Evolutionary conservation across 352 stramenopile genomes (phyloP), one percentile per base, ranked within the genome.

Genomic region (Globisporangium irregulare): DNA sequence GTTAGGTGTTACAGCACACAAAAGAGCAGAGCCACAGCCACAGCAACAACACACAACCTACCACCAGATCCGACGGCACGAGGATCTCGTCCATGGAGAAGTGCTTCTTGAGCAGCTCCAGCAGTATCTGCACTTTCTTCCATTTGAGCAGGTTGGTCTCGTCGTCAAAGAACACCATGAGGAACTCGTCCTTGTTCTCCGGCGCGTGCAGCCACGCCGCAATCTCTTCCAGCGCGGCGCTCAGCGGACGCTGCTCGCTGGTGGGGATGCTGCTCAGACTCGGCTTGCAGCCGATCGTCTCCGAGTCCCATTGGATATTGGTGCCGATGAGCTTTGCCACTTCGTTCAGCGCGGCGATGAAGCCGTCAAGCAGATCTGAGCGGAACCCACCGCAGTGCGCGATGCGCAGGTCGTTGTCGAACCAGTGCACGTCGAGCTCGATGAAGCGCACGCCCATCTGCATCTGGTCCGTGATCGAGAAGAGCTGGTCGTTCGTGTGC

Each of bases 131-230:
- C 7, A 94, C 79, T 62, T 95, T 95, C 41, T 95, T 90, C 87
- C 87, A 95, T 36, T 80, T 81, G 69, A 86, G 82, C 0, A 95
- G 64, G 57, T 89, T 80, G 9, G 65, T 73, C 50, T 95, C 85
- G 59, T 93, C 86, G 71, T 95, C 87, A 27, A 95, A 95, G 73
- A 93, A 95, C 25, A 95, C 73, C 67, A 95, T 78, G 50, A 95
- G 76, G 50, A 95, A 95, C 65, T 90, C 81, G 53, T 85, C 66
- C 48, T 74, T 67, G 72, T 87, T 86, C 51, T 77, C 78, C 10
- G 80, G 78, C 0, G 64, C 69, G 60, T 89, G 78, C n/a, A 92
- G 57, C 84, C 84, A 92, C n/a, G 67, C 32, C 0, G 79, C 72
- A 18, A 92, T 64, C 53, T 90, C 84, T 24, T 76, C 66, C 7